Base-by-base conservation (phyloP, 179 eudicot genomes). In the Silene coronaria region DNA sequence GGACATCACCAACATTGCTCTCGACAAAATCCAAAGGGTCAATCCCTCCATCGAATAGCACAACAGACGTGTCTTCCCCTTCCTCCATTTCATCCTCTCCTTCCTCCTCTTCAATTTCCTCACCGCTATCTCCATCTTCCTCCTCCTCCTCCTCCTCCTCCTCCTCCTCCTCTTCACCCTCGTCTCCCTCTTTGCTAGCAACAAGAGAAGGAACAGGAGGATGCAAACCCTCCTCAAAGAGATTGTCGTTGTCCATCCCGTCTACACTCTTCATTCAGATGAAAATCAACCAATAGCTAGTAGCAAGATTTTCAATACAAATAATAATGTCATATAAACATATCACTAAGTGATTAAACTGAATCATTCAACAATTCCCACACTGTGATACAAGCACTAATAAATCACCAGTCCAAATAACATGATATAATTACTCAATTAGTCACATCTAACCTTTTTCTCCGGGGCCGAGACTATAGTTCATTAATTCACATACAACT, bases 21-120 rank as follows among this genome's bases (percentile, higher is more conserved):
- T 85, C 86, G 0, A 85, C 79, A 51, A 86, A 81, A 76, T 88
- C 87, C 81, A 90, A 68, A 48, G 91, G 96, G 67, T 89, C 88
- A 80, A 85, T 84, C 48, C 82, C 89, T 36, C 82, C 96, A 51
- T 78, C 86, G 38, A 87, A 84, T 38, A 63, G 74, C 77, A 88
- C 82, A 19, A 16, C 73, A 2, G 74, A 67, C 14, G 76, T 88
- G 3, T 79, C 85, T 9, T 84, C 91, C 1, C 77, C 85, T n/a
- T 75, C 86, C 24, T 62, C 85, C 38, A 34, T 84, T 4, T 46
- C 89, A 2, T 38, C 85, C 8, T 74, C 72, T 3, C 73, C 85
- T 8, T 75, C 86, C 26, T 58, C 85, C 45, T 22, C 87, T 10
- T 58, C 89, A 2, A 83, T 74, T 6, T 53, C 85, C 9, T 72